These are phyloP conservation scores for Zygotorulaspora florentina DNA, from an alignment of 805 yeast genomes.

Conservation along the genomic window DNA sequence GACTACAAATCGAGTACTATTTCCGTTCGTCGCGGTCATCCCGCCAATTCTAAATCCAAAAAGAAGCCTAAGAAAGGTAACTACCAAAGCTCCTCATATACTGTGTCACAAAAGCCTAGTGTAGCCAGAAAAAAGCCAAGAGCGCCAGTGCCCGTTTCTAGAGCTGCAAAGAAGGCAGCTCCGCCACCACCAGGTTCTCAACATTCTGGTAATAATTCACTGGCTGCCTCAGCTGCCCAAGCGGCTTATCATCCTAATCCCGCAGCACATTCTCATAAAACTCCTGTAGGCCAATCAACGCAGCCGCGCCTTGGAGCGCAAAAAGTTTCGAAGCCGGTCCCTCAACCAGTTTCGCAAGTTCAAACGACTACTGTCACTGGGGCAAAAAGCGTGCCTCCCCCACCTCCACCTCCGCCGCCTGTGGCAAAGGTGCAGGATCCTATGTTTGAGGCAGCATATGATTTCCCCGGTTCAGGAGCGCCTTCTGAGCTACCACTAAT, in stretches of 20 bases:
- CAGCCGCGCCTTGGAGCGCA: conserved; percentile 3
- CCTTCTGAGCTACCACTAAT: conserved; percentile 75
- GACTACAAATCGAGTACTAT: conserved; percentile 84
- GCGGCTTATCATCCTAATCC: conserved; percentile 35
- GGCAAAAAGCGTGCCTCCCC: conserved; percentile 47
- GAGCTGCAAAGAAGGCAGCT: conserved; percentile 33
- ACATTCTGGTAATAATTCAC: conserved; percentile 20
- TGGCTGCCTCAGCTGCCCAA: conserved; percentile 42
- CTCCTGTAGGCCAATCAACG: conserved; percentile 14
- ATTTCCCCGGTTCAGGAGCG: conserved; percentile 80
- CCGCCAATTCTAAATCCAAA: conserved; percentile 65
- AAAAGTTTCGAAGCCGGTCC: not conserved
- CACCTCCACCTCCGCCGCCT: conserved; percentile 76
- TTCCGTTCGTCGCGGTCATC: conserved; percentile 72
- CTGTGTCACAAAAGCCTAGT: conserved; percentile 21
- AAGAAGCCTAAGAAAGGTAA: conserved; percentile 59
- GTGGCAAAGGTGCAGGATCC: conserved; percentile 62
- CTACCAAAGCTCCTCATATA: conserved; percentile 10
- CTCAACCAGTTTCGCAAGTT: conserved; percentile 2
- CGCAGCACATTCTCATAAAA: conserved; percentile 18
- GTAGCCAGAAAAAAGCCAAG: conserved; percentile 22
- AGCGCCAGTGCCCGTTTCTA: conserved; percentile 30
- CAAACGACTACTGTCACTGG: no score
- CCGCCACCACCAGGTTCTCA: conserved; percentile 35
- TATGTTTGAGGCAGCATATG: conserved; percentile 79